Evolutionary conservation across 495 filamentous ascomycete genomes (phyloP), one percentile per base, ranked within the genome.

Genomic region (Annulohypoxylon maeteangense): DNA sequence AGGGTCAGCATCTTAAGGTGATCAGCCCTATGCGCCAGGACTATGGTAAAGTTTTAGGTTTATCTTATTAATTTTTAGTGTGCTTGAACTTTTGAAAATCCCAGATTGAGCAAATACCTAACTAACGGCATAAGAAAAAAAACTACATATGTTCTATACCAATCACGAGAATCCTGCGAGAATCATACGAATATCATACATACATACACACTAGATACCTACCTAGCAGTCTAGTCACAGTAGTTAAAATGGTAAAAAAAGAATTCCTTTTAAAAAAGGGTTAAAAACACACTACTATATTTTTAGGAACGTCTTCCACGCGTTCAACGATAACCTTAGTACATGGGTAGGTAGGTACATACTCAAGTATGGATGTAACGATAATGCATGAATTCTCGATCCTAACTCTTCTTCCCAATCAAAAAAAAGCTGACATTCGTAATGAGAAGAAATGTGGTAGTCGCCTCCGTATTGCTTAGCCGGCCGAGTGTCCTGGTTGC

Each of bases 1-100:
- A 58, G 64, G 70, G 61, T 67, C 55, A 55, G 65, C 55, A 65
- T 20, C 45, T 60, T 47, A 38, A 57, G 23, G 31, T 58, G 51
- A 36, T 73, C 70, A 73, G 70, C 70, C 70, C 65, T 73, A 73
- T 73, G 65, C 65, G 65, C 70, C 70, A 66, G 38, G 36, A 23
- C 45, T 63, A 40, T 48, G 59, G 63, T 47, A 64, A 27, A 54
- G n/a, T 56, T 61, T 57, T 45, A 14, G 22, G 14, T 38, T 54
- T 54, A 64, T 68, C 16, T 3, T 40, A 47, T 36, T 65, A 70
- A 55, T 59, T 16, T 18, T 38, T 65, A 70, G 68, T 60, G 27
- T 3, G 47, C 1, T 32, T 60, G 18, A 22, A 40, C 44, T 55
- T 62, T 62, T 48, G 20, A 14, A 56, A 25, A 38, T 16, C 27